phyloP scores from a whole-genome alignment of 352 stramenopile genomes.

The Globisporangium irregulare region DNA sequence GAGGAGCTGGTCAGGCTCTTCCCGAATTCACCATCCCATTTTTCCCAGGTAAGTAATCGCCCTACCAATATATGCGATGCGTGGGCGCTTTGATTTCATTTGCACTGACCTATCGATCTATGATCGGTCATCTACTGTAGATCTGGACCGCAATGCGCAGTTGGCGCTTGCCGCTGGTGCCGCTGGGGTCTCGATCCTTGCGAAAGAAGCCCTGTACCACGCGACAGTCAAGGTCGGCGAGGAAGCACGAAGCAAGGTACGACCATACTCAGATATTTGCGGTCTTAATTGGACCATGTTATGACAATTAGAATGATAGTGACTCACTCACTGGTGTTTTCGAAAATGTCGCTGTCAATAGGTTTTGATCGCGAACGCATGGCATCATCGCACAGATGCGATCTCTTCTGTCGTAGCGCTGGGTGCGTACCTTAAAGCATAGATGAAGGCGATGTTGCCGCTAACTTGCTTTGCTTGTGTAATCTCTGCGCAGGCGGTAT shows the following conservation, averaged over 20 bases:
- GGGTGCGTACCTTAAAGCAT: conserved; percentile 20
- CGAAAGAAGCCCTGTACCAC: conserved; percentile 94
- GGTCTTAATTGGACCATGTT: not conserved
- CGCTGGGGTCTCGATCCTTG: conserved; percentile 87
- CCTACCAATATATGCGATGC: no score
- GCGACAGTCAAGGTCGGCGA: conserved; percentile 92
- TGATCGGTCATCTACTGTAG: conserved; percentile 14
- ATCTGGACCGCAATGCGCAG: conserved; percentile 50
- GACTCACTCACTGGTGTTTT: not conserved
- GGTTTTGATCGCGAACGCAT: conserved; percentile 97
- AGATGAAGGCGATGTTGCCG: not conserved
- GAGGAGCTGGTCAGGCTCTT: conserved; percentile 22
- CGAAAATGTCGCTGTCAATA: conserved; percentile 14
- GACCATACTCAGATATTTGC: not conserved
- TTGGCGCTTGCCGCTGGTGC: conserved; percentile 79
- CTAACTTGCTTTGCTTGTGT: not conserved
- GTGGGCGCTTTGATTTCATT: not conserved
- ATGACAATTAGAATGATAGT: not conserved
- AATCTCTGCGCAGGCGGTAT: conserved; percentile 43
- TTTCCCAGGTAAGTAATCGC: conserved; percentile 30
- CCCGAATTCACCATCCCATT: conserved; percentile 44
- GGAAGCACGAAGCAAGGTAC: conserved; percentile 86
- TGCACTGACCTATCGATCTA: not conserved
- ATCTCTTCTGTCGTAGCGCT: conserved; percentile 89
- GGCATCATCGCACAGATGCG: conserved; percentile 92